Conservation (phyloP, 2,329 filamentous ascomycete species). For the Pyrenochaeta sp. region DNA sequence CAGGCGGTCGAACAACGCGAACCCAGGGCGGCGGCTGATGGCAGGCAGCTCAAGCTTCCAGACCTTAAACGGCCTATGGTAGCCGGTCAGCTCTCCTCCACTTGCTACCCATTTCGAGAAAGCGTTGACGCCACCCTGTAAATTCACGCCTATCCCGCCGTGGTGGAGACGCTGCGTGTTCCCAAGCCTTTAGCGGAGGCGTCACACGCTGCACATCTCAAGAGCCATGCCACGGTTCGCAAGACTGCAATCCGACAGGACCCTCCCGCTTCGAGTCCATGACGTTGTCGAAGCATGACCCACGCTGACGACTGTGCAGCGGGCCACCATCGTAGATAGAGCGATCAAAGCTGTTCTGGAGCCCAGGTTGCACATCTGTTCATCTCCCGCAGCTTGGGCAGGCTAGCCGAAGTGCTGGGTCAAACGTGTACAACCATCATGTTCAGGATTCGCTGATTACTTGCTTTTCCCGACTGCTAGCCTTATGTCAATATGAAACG, state of each 20-base stretch:
- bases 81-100: conserved; percentile 9
- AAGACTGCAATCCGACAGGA: not conserved
- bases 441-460: conserved; percentile 1
- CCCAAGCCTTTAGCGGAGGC: not conserved
- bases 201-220: not conserved
- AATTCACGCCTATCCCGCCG: conserved; percentile 2
- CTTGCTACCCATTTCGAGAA: conserved; percentile 3
- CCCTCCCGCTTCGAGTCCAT: not conserved
- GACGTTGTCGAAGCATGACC: not conserved
- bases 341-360: conserved; percentile 4
- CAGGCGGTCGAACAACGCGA: conserved; percentile 1
- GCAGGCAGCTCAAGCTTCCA: conserved; percentile 14
- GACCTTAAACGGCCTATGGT: conserved; percentile 5
- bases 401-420: conserved; percentile 6
- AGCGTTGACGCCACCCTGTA: conserved; percentile 1
- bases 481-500: conserved; percentile 7
- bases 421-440: not conserved
- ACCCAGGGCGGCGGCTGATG: conserved; percentile 18
- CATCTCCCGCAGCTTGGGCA: conserved; percentile 18
- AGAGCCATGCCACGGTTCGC: not conserved
- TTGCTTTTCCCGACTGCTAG: conserved; percentile 2
- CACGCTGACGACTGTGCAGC: conserved; percentile 3
- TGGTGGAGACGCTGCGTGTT: not conserved
- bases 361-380: conserved; percentile 2
- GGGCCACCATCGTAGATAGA: conserved; percentile 1